Conservation (phyloP, 208 protist species). For the Leptomonas pyrrhocoris region DNA sequence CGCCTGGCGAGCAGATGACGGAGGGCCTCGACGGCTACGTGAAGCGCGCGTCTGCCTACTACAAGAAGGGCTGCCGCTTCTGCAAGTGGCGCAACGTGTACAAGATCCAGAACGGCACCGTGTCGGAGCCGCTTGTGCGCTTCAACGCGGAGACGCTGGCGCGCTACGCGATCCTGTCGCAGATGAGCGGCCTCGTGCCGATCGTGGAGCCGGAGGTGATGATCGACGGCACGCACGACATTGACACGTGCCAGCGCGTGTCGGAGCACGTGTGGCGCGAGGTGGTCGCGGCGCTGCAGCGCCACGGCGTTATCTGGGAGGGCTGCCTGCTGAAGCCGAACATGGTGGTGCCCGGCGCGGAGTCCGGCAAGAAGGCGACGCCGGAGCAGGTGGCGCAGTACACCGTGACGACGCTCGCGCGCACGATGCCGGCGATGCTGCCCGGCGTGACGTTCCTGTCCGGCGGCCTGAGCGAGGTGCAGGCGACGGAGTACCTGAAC, state of each 20-base stretch:
- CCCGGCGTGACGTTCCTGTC: conserved; percentile 96
- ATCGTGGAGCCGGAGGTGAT: conserved; percentile 98
- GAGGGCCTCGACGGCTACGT: conserved; percentile 95
- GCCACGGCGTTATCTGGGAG: conserved; percentile 95
- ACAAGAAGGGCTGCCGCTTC: conserved; percentile 95
- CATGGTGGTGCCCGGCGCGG: conserved; percentile 94
- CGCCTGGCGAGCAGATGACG: conserved; percentile 92
- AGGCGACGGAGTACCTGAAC: conserved; percentile 96
- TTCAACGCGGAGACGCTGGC: conserved; percentile 95
- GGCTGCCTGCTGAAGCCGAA: conserved; percentile 97
- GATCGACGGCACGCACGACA: conserved; percentile 95
- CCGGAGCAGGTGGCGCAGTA: conserved; percentile 84
- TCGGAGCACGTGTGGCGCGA: conserved; percentile 87
- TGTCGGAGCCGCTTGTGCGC: conserved; percentile 88
- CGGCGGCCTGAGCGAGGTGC: conserved; percentile 95
- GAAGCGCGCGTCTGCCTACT: conserved; percentile 91
- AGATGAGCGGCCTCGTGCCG: conserved; percentile 95
- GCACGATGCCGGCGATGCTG: conserved; percentile 94
- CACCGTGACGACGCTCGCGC: conserved; percentile 90
- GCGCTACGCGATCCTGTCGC: conserved; percentile 95
- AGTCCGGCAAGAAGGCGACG: conserved; percentile 59
- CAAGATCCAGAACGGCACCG: conserved; percentile 91
- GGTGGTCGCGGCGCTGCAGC: conserved; percentile 82
- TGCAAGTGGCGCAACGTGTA: conserved; percentile 97
- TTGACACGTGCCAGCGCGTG: conserved; percentile 84